A percentile compares a stretch with the other conserved stretches of the same genome.
Conservation (phyloP, 305 asterid genomes). For the Salvia sclarea region DNA sequence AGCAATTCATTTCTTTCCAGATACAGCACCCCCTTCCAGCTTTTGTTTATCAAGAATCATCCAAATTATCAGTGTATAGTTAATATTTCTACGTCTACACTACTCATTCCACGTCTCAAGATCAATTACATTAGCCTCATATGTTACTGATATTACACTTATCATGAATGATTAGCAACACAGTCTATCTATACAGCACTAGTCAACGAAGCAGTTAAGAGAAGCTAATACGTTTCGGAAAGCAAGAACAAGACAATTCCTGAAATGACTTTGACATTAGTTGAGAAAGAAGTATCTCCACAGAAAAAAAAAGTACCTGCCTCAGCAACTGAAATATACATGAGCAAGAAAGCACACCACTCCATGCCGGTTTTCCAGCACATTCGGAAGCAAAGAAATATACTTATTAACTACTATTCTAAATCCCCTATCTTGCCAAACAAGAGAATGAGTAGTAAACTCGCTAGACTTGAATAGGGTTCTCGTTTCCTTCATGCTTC, state of each 20-base stretch:
- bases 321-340: conserved; percentile 56
- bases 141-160: too few species aligned
- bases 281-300: conserved; percentile 47
- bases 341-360: conserved; percentile 43
- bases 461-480: conserved; percentile 45
- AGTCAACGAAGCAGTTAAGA: background rate
- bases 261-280: conserved; percentile 38
- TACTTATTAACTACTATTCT: conserved; percentile 50
- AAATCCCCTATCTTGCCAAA: conserved; percentile 36
- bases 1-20: background rate
- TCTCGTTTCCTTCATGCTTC: conserved; percentile 49
- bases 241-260: conserved; percentile 23
- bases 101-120: too few species aligned
- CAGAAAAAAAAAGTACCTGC: conserved; percentile 37
- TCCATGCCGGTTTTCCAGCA: conserved; percentile 40
- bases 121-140: too few species aligned
- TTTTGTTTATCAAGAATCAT: background rate
- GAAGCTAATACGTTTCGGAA: conserved; percentile 18
- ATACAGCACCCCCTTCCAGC: background rate
- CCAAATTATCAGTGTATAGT: background rate
- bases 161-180: too few species aligned
- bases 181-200: too few species aligned
- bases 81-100: too few species aligned
- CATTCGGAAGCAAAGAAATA: conserved; percentile 45
- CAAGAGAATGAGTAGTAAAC: conserved; percentile 18